Evolutionary conservation across 495 filamentous ascomycete genomes (phyloP).

Genomic region (Penicillium paradoxum): DNA sequence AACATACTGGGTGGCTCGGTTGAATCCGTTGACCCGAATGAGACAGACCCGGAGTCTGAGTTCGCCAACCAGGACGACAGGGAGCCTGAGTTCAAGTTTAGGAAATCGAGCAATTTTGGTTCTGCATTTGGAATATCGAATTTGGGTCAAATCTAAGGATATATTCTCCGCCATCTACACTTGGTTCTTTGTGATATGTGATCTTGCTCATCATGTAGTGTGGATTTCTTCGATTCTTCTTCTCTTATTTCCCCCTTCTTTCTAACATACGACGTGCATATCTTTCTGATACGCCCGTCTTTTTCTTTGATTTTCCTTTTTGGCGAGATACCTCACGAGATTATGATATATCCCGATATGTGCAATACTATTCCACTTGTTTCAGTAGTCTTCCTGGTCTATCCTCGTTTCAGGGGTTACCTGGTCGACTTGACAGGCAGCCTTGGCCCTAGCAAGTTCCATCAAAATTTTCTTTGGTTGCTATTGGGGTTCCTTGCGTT

Average conservation of each 20-base stretch:
- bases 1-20: conserved; percentile 21
- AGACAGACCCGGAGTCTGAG: conserved; percentile 27
- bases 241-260: conserved; percentile 5
- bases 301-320: conserved; percentile 4
- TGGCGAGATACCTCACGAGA: conserved; percentile 17
- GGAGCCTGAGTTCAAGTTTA: conserved; percentile 56
- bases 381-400: not conserved
- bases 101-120: conserved; percentile 58
- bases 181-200: conserved; percentile 13
- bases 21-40: conserved; percentile 20
- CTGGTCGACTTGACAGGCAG: not conserved
- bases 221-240: conserved; percentile 1
- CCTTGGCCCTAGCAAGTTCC: conserved; percentile 2
- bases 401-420: conserved; percentile 1
- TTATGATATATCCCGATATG: conserved; percentile 22
- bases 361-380: conserved; percentile 17
- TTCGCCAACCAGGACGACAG: conserved; percentile 34
- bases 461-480: conserved; percentile 4
- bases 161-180: conserved; percentile 2
- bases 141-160: conserved; percentile 13
- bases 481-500: conserved; percentile 27
- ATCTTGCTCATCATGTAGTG: conserved; percentile 7
- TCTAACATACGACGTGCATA: not conserved
- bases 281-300: not conserved
- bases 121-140: conserved; percentile 40